Percentiles rank a stretch among this genome's conserved stretches.
phyloP scores from a whole-genome alignment of 2,329 filamentous ascomycete species.

The Pestalotiopsis sp. region DNA sequence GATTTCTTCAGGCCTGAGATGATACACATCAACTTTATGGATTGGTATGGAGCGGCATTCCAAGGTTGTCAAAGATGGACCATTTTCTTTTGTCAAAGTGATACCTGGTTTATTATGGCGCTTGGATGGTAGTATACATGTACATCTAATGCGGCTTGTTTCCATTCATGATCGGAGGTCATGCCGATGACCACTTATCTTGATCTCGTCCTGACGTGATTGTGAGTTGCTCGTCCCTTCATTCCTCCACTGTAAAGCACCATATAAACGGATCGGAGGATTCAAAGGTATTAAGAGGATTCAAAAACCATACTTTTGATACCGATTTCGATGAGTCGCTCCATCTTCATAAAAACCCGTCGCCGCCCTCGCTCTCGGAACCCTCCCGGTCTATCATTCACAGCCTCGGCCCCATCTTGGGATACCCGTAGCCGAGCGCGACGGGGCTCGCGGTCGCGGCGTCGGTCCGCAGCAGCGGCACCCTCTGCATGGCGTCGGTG shows the following conservation, averaged over 20 bases:
- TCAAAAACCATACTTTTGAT: too few species aligned
- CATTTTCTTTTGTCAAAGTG: constrained; percentile 3
- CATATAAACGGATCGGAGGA: too few species aligned
- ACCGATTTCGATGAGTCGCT: not conserved
- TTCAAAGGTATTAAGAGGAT: too few species aligned
- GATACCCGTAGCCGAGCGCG: constrained; percentile 63
- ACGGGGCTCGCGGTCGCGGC: constrained; percentile 48
- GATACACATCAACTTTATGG: not conserved
- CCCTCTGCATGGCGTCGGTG: constrained; percentile 62
- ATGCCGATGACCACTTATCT: not conserved
- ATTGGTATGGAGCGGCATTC: not conserved
- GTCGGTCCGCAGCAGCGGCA: constrained; percentile 41
- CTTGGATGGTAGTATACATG: not conserved
- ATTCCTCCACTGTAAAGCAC: too few species aligned
- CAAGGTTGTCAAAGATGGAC: not conserved
- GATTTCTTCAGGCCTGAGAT: not conserved
- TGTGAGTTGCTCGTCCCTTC: not conserved
- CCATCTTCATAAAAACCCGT: not conserved
- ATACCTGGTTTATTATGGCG: not conserved
- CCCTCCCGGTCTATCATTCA: constrained; percentile 26
- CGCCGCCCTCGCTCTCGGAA: not conserved
- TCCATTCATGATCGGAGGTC: not conserved
- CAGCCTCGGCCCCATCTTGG: constrained; percentile 43
- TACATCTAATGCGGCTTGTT: not conserved
- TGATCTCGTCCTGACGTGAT: not conserved